Evolutionary conservation across 2,329 filamentous ascomycete genomes (phyloP).

Genomic region (Alternaria sp.): DNA sequence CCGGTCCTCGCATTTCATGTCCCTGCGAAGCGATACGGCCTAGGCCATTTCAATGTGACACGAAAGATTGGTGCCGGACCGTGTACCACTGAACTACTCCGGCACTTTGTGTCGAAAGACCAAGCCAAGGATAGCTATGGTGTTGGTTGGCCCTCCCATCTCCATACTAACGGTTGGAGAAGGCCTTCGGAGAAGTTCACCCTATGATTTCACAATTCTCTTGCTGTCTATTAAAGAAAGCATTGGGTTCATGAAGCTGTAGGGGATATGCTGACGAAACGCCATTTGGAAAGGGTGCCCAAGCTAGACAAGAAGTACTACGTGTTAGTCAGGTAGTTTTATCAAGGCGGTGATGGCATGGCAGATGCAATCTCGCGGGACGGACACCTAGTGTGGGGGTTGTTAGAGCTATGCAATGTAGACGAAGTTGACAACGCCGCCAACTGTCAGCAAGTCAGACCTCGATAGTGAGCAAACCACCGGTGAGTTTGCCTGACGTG

Average conservation of each 20-base stretch:
- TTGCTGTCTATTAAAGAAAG: conserved; percentile 1
- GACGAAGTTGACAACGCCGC: conserved; percentile 2
- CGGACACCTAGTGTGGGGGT: conserved; percentile 14
- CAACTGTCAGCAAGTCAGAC: conserved; percentile 12
- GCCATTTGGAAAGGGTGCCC: not conserved
- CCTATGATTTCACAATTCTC: conserved; percentile 4
- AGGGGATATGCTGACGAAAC: not conserved
- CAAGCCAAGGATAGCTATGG: not conserved
- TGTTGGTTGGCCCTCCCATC: conserved; percentile 8
- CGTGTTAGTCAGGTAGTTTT: not conserved
- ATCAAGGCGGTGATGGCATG: conserved; percentile 7
- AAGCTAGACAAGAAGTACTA: not conserved
- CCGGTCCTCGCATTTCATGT: conserved; percentile 1
- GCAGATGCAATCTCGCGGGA: conserved; percentile 5
- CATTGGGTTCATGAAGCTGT: not conserved
- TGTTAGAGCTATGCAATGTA: not conserved
- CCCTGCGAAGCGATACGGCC: not conserved
- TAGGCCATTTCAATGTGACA: conserved; percentile 8
- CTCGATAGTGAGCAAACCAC: conserved; percentile 10
- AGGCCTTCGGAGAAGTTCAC: not conserved
- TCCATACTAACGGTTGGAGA: conserved; percentile 7
- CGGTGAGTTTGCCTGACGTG: conserved; percentile 9
- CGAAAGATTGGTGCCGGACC: not conserved
- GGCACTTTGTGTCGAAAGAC: conserved; percentile 1
- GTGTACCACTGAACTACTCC: not conserved